Conservation (phyloP, 331 rosid genomes). For the Saraca asoca region DNA sequence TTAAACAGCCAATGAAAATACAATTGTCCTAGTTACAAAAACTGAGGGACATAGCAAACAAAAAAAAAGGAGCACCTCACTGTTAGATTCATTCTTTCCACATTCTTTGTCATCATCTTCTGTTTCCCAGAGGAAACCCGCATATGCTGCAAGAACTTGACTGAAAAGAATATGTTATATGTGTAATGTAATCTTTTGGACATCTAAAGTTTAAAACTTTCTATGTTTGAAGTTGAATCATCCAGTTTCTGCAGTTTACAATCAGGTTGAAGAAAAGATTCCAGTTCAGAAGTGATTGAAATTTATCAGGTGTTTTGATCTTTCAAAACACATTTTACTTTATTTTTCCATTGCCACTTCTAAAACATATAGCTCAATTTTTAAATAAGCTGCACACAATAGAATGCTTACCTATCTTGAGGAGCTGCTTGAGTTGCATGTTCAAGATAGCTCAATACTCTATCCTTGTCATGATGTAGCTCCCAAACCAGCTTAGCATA, state of each 20-base stretch:
- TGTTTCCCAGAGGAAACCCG: conserved; percentile 83
- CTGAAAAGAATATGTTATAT: conserved; percentile 51
- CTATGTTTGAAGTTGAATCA: conserved; percentile 12
- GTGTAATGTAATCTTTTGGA: conserved; percentile 27
- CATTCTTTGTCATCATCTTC: conserved; percentile 45
- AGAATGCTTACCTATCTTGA: conserved; percentile 59
- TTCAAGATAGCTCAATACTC: conserved; percentile 64
- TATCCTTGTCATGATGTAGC: conserved; percentile 65
- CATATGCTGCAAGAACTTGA: conserved; percentile 75
- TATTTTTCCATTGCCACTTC: not conserved
- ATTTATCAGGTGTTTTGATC: not conserved
- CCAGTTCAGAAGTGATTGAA: conserved; percentile 1
- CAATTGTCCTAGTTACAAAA: not conserved
- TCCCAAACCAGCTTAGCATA: conserved; percentile 83
- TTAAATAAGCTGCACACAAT: conserved; percentile 2
- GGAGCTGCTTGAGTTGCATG: conserved; percentile 67
- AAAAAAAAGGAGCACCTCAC: conserved; percentile 44
- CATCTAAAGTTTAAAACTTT: conserved; percentile 11
- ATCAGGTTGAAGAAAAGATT: conserved; percentile 6
- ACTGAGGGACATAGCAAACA: not conserved
- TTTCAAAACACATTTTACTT: not conserved
- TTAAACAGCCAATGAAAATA: conserved; percentile 11
- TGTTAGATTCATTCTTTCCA: conserved; percentile 36
- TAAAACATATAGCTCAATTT: too few relatives aligned
- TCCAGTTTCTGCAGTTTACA: conserved; percentile 12